Percentiles rank a stretch among this genome's conserved stretches.
These are phyloP conservation scores for Candida odintsovae DNA, from an alignment of 805 yeast genomes.

Conservation along the genomic window DNA sequence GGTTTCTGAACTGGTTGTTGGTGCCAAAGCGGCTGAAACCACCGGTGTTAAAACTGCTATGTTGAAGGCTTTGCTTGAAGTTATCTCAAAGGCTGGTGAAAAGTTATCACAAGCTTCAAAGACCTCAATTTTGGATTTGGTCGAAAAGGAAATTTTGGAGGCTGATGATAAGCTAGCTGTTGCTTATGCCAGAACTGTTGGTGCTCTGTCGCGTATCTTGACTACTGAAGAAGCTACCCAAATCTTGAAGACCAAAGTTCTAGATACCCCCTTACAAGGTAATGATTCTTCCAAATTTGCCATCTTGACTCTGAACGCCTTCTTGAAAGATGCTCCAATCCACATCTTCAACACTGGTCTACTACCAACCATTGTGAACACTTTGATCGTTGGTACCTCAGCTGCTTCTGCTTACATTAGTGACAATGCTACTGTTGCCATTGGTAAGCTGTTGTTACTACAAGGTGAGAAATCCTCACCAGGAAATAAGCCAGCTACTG, in stretches of 20 bases:
- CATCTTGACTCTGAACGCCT: conserved; percentile 69
- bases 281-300: conserved; percentile 53
- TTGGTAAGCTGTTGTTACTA: conserved; percentile 71
- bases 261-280: conserved; percentile 37
- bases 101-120: conserved; percentile 74
- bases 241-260: conserved; percentile 54
- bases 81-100: conserved; percentile 71
- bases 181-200: conserved; percentile 74
- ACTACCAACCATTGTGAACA: conserved; percentile 41
- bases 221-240: conserved; percentile 56
- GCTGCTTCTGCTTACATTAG: conserved; percentile 44
- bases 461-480: conserved; percentile 37
- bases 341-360: conserved; percentile 53
- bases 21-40: conserved; percentile 61
- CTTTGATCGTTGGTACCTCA: conserved; percentile 40
- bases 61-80: conserved; percentile 79
- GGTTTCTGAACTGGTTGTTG: conserved; percentile 74
- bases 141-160: conserved; percentile 60
- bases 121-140: conserved; percentile 58
- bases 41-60: conserved; percentile 78
- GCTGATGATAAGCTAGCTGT: conserved; percentile 59
- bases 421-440: conserved; percentile 73
- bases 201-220: conserved; percentile 66
- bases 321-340: conserved; percentile 69
- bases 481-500: conserved; percentile 22